phyloP scores from a whole-genome alignment of 352 stramenopile genomes.

The Phytophthora fragariae region DNA sequence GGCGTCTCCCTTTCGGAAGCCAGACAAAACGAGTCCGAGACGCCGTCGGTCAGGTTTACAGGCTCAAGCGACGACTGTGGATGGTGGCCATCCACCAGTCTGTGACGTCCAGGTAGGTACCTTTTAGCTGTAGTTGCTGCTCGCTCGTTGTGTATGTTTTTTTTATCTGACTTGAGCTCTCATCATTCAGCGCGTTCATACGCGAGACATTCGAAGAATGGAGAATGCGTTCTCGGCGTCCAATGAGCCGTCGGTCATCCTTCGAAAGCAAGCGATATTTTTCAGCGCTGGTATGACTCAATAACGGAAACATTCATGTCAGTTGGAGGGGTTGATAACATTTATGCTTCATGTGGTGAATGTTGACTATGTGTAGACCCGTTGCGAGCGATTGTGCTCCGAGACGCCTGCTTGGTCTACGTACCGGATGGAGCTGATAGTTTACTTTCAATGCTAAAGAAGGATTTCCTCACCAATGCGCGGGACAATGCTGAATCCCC shows the following conservation, averaged over 20 bases:
- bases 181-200: constrained; percentile 52
- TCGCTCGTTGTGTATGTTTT: background rate
- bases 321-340: background rate
- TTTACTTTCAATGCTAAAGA: constrained; percentile 57
- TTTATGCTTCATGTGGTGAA: background rate
- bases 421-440: constrained; percentile 54
- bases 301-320: background rate
- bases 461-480: constrained; percentile 52
- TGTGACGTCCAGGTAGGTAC: constrained; percentile 47
- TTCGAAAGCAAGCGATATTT: constrained; percentile 71
- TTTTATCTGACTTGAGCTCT: constrained; percentile 34
- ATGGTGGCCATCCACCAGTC: constrained; percentile 10
- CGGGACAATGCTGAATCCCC: constrained; percentile 52
- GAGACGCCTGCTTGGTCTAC: constrained; percentile 54
- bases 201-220: constrained; percentile 69
- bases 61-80: constrained; percentile 1
- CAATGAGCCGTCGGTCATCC: constrained; percentile 66
- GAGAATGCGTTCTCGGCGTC: constrained; percentile 71
- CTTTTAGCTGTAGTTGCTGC: background rate
- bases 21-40: constrained; percentile 15
- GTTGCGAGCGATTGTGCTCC: constrained; percentile 63
- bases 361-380: constrained; percentile 41
- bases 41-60: constrained; percentile 13
- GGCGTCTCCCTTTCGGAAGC: constrained; percentile 12
- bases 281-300: constrained; percentile 58